Base-by-base conservation (phyloP, 352 stramenopile genomes). In the Globisporangium abappressorium region DNA sequence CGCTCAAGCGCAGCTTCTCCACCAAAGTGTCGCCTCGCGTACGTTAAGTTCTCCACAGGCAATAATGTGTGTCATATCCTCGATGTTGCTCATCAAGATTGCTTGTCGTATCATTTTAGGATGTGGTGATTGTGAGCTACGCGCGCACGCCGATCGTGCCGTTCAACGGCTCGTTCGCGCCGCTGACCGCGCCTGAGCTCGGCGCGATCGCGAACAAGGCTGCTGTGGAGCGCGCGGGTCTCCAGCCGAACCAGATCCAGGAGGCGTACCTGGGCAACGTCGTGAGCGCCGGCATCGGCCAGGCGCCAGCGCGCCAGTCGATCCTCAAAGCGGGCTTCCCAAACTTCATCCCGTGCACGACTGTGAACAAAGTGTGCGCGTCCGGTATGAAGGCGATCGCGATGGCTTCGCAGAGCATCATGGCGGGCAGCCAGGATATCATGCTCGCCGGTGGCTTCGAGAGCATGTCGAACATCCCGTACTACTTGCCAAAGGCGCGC, bases 311-410 rank as follows among this genome's bases (percentile, higher is more conserved):
- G 55, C 86, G 96, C 30, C 98, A 99, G 78, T 96, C 97, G 14
- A 80, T 93, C 28, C 77, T 97, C 41, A 95, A 95, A 72, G 92
- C 87, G 12, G 96, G 96, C 5, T 89, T 99, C 69, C 87, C 90
- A 2, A 80, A 95, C 65, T 91, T 79, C 22, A 98, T 97, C 43
- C 90, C 97, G 41, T 99, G 95, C 80, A 99, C 96, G 51, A 99
- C 97, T 0, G 80, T 99, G 11, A 99, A 99, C 85, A 99, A 99
- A 75, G 97, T 99, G 28, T 99, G 98, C 76, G 97, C 95, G 3
- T 97, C 84, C 2, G 95, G 94, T 36, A 98, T 99, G 92, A 98
- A 99, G 76, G 63, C 87, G 46, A 49, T 95, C 65, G 84, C 85
- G 4, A 80, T 98, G 65, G 87, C 79, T 2, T 77, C 94, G 53